Evolutionary conservation across 257 asterid genomes (phyloP).

Genomic region (Lycium ferocissimum): DNA sequence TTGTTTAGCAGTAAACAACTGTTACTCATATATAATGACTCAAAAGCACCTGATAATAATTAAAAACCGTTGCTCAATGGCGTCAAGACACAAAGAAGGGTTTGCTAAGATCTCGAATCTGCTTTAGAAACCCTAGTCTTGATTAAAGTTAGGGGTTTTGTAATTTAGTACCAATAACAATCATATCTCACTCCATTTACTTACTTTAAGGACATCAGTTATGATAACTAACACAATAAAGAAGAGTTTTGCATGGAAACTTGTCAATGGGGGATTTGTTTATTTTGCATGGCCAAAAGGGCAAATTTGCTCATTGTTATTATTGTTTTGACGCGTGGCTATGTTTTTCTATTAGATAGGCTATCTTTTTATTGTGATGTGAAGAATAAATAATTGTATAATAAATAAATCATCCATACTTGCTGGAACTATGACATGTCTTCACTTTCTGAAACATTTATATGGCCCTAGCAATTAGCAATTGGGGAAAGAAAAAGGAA

Average conservation of each 20-base stretch:
- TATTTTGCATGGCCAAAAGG: conserved; percentile 21
- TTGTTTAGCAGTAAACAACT: background rate
- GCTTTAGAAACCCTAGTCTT: conserved; percentile 32
- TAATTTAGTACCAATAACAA: conserved; percentile 12
- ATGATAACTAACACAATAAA: conserved; percentile 21
- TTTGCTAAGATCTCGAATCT: conserved; percentile 16
- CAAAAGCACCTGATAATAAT: background rate
- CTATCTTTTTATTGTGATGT: background rate
- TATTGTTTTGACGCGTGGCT: background rate
- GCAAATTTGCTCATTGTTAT: background rate
- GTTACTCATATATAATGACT: background rate
- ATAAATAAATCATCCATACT: background rate
- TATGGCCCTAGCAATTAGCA: background rate
- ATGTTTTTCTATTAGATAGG: background rate
- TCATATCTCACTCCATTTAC: conserved; percentile 29
- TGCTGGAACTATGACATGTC: conserved; percentile 22
- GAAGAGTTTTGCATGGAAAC: conserved; percentile 29
- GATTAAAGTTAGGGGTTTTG: background rate
- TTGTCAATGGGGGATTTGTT: conserved; percentile 23
- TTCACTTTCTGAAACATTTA: conserved; percentile 27
- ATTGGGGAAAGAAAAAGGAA: background rate
- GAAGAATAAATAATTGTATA: background rate
- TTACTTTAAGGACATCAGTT: conserved; percentile 21
- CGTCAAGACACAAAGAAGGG: conserved; percentile 18
- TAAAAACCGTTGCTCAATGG: background rate